Evolutionary conservation across 768 basidiomycete species (phyloP).

Genomic region (Boletus insuetus): DNA sequence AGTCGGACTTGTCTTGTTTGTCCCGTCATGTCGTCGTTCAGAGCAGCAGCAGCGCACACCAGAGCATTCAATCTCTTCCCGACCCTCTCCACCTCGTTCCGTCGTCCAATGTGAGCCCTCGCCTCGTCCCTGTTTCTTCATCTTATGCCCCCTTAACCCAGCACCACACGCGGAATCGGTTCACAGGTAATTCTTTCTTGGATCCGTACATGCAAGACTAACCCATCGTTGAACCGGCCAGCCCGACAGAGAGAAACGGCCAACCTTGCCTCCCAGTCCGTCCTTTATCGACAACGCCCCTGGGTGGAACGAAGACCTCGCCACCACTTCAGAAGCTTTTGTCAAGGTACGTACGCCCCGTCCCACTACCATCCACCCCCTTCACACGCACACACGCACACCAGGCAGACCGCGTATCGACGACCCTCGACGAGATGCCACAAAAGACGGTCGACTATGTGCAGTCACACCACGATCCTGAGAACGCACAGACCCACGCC

Average conservation of each 20-base stretch:
- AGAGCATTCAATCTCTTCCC: not conserved
- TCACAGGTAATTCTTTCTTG: slow-evolving; percentile 39
- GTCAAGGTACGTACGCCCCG: slow-evolving; percentile 46
- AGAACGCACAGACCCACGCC: slow-evolving; percentile 25
- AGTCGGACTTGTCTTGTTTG: too few relatives aligned
- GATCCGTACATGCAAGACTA: not conserved
- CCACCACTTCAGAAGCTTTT: slow-evolving; percentile 60
- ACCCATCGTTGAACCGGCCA: slow-evolving; percentile 33
- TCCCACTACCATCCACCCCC: not conserved
- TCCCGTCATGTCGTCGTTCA: slow-evolving; percentile 16
- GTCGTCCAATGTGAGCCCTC: slow-evolving; percentile 5
- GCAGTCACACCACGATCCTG: slow-evolving; percentile 10
- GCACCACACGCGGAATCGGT: slow-evolving; percentile 60
- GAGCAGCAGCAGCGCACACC: not conserved
- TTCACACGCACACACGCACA: not conserved
- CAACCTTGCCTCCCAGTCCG: slow-evolving; percentile 44
- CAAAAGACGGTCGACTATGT: slow-evolving; percentile 21
- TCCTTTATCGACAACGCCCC: slow-evolving; percentile 54
- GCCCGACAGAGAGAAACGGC: slow-evolving; percentile 51
- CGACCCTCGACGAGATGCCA: slow-evolving; percentile 18
- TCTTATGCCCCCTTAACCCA: slow-evolving; percentile 14
- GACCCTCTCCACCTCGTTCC: too few relatives aligned
- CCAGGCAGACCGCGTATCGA: slow-evolving; percentile 26
- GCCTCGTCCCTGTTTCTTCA: not conserved
- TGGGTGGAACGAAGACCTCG: slow-evolving; percentile 71